phyloP scores from a whole-genome alignment of 2,329 filamentous ascomycete species.

The Plenodomus biglobosus region DNA sequence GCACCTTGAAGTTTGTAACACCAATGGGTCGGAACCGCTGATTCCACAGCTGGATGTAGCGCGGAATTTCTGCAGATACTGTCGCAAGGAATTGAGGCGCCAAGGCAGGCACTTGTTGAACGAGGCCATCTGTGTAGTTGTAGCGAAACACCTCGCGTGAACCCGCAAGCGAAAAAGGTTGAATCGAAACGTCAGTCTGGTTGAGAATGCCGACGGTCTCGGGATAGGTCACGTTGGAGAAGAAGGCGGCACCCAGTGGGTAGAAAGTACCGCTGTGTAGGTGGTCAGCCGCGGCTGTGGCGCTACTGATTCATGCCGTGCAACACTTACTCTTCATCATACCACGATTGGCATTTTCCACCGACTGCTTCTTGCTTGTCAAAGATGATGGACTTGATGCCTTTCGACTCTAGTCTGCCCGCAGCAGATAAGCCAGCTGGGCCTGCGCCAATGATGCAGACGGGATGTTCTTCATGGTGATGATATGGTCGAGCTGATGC shows the following conservation, averaged over 20 bases:
- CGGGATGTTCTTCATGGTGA: constrained; percentile 30
- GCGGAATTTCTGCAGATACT: constrained; percentile 36
- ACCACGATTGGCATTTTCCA: constrained; percentile 44
- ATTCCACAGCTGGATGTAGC: constrained; percentile 39
- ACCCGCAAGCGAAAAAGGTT: constrained; percentile 38
- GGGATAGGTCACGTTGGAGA: constrained; percentile 42
- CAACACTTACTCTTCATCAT: constrained; percentile 42
- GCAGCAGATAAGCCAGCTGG: constrained; percentile 42
- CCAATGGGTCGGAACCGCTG: constrained; percentile 37
- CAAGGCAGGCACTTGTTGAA: constrained; percentile 22
- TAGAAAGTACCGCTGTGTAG: constrained; percentile 43
- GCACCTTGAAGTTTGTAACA: constrained; percentile 40
- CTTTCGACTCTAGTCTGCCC: constrained; percentile 36
- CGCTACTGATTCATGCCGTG: constrained; percentile 22
- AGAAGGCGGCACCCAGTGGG: constrained; percentile 44
- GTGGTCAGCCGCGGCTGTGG: constrained; percentile 37
- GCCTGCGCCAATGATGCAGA: constrained; percentile 45
- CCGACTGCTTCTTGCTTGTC: constrained; percentile 41
- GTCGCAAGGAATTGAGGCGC: constrained; percentile 27
- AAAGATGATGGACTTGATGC: constrained; percentile 41
- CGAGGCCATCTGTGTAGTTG: constrained; percentile 38
- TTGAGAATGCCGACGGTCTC: constrained; percentile 42
- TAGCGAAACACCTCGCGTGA: constrained; percentile 37
- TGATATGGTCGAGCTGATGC: constrained; percentile 31
- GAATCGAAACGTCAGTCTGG: constrained; percentile 34